Conservation (phyloP, 2,329 filamentous ascomycete genomes). For the Phyllosticta capitalensis region DNA sequence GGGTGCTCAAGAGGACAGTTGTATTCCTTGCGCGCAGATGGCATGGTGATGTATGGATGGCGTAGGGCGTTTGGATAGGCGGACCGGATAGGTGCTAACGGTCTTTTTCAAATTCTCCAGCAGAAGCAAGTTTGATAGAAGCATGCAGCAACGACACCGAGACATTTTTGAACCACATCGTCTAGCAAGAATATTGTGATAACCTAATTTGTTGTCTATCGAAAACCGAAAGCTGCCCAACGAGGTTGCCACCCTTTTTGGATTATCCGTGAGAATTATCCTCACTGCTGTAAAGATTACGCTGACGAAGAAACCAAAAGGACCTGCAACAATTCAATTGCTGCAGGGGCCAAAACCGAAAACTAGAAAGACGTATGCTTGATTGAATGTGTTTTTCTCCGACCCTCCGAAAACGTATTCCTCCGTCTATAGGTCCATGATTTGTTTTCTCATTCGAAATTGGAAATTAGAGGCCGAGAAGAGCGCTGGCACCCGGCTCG, state of each 20-base stretch:
- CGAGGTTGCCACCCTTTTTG: background rate
- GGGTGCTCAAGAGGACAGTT: no score
- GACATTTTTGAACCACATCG: background rate
- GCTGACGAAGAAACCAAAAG: background rate
- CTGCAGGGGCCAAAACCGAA: background rate
- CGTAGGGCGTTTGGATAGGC: no score
- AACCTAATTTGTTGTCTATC: background rate
- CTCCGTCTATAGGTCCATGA: slow-evolving; percentile 1
- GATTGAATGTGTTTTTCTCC: background rate
- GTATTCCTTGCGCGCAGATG: no score
- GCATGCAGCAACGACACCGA: background rate
- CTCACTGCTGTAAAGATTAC: background rate
- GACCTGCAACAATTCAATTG: background rate
- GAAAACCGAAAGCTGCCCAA: background rate
- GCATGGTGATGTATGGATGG: no score
- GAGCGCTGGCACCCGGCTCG: slow-evolving; percentile 73
- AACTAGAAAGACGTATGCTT: background rate
- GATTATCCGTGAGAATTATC: background rate
- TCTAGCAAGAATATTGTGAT: background rate
- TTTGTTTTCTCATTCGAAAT: background rate
- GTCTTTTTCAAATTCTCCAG: no score
- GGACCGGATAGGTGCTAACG: no score
- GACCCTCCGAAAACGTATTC: no score
- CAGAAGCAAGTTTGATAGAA: background rate
- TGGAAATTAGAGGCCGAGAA: slow-evolving; percentile 40